Percentiles rank a stretch among this genome's conserved stretches.
phyloP scores from a whole-genome alignment of 495 filamentous ascomycete species.

The Podospora comata region DNA sequence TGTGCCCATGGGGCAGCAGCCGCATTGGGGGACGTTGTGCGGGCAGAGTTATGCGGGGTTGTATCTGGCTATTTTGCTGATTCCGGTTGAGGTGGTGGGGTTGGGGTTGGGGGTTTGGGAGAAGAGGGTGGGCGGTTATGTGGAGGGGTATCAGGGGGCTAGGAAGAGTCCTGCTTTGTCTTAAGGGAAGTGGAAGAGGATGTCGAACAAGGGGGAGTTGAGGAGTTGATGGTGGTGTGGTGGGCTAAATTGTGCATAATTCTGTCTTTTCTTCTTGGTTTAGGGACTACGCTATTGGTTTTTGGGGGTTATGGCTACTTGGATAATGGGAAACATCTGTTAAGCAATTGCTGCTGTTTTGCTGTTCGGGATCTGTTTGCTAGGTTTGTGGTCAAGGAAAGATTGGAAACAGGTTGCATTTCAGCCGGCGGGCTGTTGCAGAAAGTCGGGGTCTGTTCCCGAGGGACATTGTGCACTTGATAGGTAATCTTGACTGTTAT shows the following conservation, averaged over 20 bases:
- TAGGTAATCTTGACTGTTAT: no score
- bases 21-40: slow-evolving; percentile 50
- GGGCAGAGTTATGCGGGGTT: slow-evolving; percentile 48
- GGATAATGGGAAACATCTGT: neutral
- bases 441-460: no score
- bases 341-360: neutral
- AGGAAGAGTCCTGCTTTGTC: slow-evolving; percentile 22
- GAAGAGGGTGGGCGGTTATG: slow-evolving; percentile 39
- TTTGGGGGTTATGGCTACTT: neutral
- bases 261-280: slow-evolving; percentile 2
- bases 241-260: slow-evolving; percentile 2
- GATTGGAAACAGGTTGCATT: neutral
- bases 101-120: slow-evolving; percentile 42
- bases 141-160: slow-evolving; percentile 23
- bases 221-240: neutral
- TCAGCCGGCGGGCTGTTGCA: neutral
- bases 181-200: neutral
- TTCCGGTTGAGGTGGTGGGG: slow-evolving; percentile 48
- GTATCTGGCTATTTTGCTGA: slow-evolving; percentile 50
- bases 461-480: neutral
- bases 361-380: neutral
- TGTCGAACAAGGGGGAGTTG: neutral
- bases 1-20: slow-evolving; percentile 43
- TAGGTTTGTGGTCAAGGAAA: neutral
- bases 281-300: neutral